Evolutionary conservation across 108 stramenopile genomes (phyloP).

Genomic region (Skeletonema costatum): DNA sequence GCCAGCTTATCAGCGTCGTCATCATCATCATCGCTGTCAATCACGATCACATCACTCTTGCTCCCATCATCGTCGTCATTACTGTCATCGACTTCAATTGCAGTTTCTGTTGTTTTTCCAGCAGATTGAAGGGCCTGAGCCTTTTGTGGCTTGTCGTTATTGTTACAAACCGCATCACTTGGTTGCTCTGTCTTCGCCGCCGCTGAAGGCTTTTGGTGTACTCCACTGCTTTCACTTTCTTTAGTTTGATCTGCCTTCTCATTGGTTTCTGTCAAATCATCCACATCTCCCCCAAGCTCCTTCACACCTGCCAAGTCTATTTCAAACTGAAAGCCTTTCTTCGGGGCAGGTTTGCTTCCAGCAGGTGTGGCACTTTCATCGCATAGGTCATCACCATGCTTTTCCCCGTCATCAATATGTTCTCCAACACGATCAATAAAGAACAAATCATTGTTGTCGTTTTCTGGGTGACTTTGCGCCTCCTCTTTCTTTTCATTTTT

Average conservation of each 20-base stretch:
- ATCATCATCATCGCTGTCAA: conserved; percentile 25
- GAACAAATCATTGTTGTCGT: conserved; percentile 49
- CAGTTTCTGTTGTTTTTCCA: conserved; percentile 8
- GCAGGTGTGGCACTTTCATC: not conserved
- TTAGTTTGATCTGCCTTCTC: not conserved
- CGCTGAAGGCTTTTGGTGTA: not conserved
- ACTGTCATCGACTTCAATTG: conserved; percentile 23
- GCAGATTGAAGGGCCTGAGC: not conserved
- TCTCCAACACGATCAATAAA: conserved; percentile 71
- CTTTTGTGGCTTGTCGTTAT: not conserved
- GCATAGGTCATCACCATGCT: conserved; percentile 7
- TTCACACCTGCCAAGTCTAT: conserved; percentile 35
- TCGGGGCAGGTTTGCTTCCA: conserved; percentile 2
- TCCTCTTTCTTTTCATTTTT: conserved; percentile 7
- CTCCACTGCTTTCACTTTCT: not conserved
- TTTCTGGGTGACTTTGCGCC: not conserved
- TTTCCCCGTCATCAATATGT: conserved; percentile 9
- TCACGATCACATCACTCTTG: conserved; percentile 2
- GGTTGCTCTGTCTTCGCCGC: not conserved
- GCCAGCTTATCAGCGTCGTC: conserved; percentile 48
- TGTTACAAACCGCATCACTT: not conserved
- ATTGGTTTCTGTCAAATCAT: not conserved
- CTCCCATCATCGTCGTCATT: conserved; percentile 4
- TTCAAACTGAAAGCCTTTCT: conserved; percentile 28
- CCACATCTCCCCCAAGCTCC: conserved; percentile 36